A percentile compares a stretch with the other conserved stretches of the same genome.
Evolutionary conservation across 192 early-diverging fungal genomes (phyloP).

Genomic region (Podila minutissima): DNA sequence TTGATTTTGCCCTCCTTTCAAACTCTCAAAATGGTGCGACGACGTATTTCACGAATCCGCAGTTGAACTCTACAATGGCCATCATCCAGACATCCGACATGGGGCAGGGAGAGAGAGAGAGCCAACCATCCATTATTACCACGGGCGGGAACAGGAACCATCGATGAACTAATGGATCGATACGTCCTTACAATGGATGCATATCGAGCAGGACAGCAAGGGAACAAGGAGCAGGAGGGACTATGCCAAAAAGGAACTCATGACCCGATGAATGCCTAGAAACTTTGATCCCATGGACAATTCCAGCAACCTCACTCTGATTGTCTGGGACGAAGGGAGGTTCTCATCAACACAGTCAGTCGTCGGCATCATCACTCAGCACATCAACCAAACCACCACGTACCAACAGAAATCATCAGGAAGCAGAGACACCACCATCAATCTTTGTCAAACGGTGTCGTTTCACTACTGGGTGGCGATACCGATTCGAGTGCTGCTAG

Average conservation of each 20-base stretch:
- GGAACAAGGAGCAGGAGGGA: background rate
- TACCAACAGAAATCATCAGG: no score
- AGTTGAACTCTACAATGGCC: background rate
- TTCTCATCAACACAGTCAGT: no score
- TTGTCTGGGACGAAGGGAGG: no score
- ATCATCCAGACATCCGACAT: background rate
- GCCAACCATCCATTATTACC: background rate
- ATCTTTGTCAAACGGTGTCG: no score
- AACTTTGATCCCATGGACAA: constrained; percentile 1
- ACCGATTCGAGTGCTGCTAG: no score
- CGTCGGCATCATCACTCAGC: no score
- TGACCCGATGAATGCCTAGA: background rate
- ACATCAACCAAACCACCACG: no score
- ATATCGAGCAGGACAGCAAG: background rate
- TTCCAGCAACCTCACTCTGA: background rate
- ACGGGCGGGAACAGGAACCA: background rate
- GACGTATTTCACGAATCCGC: background rate
- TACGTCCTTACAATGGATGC: background rate
- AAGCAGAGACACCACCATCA: no score
- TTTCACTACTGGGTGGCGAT: no score
- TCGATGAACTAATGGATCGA: background rate
- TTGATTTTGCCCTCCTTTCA: constrained; percentile 3
- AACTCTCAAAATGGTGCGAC: constrained; percentile 10
- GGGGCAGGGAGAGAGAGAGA: background rate
- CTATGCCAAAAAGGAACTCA: no score